Conservation (phyloP, 2,329 filamentous ascomycete species). For the Penicillium sp. region DNA sequence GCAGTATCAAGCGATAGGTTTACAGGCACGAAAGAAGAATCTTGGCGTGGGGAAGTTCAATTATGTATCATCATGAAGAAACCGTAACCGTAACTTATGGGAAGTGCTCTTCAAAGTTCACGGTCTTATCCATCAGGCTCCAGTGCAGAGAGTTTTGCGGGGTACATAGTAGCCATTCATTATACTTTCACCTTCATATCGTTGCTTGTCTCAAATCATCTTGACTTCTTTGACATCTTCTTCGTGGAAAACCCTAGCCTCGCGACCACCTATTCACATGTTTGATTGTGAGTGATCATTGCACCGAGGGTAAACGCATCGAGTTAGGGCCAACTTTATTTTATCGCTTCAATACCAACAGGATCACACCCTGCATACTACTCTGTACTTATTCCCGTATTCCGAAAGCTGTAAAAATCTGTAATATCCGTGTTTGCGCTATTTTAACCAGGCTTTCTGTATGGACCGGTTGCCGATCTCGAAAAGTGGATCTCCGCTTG, state of each 20-base stretch:
- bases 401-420: neutral
- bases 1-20: constrained; percentile 24
- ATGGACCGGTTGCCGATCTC: constrained; percentile 2
- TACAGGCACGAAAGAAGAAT: constrained; percentile 1
- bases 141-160: neutral
- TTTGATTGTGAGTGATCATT: neutral
- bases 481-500: constrained; percentile 9
- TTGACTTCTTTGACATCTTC: neutral
- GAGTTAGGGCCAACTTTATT: neutral
- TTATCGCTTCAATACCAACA: neutral
- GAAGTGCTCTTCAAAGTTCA: neutral
- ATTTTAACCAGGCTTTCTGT: neutral
- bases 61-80: neutral
- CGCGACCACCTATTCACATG: neutral
- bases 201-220: neutral
- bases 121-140: neutral
- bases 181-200: neutral
- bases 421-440: neutral
- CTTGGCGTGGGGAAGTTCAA: neutral
- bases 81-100: neutral
- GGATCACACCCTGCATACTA: neutral
- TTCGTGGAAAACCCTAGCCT: neutral
- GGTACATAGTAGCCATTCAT: neutral
- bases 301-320: neutral
- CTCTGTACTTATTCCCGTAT: neutral